A percentile compares a stretch with the other conserved stretches of the same genome.
These are phyloP conservation scores for Paramecium bursaria DNA, from an alignment of 73 alveolate species.

Conservation along the genomic window DNA sequence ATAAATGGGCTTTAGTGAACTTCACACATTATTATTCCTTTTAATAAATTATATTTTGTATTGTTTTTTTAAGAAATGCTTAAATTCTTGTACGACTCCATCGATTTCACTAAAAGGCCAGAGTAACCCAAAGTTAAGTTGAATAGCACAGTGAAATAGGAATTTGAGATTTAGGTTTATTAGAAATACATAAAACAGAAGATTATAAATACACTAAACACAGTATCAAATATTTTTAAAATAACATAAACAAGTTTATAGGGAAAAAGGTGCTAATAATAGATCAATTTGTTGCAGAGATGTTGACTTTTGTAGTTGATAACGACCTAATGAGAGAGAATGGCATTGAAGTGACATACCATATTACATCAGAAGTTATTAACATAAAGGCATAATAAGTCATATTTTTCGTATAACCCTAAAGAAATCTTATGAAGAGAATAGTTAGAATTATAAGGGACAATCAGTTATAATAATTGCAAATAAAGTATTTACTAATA, in stretches of 20 bases:
- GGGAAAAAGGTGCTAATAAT: slow-evolving; percentile 40
- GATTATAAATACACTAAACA: no score
- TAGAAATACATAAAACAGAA: no score
- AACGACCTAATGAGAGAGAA: neutral
- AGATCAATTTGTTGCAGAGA: slow-evolving; percentile 42
- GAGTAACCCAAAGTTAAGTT: no score
- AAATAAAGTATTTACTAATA: slow-evolving; percentile 1
- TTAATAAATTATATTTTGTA: no score
- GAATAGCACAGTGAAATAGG: no score
- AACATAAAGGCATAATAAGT: slow-evolving; percentile 1
- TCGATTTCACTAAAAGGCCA: no score
- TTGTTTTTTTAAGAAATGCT: no score
- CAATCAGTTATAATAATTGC: neutral
- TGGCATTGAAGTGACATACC: slow-evolving; percentile 23
- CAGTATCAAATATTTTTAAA: no score
- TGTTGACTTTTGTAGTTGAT: slow-evolving; percentile 30
- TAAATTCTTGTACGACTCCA: no score
- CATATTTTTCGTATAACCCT: slow-evolving; percentile 23
- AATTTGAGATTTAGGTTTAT: no score
- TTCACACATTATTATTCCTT: no score
- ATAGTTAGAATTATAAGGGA: slow-evolving; percentile 45
- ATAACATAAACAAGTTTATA: slow-evolving; percentile 20
- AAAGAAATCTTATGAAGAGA: slow-evolving; percentile 28
- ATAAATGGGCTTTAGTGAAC: no score
- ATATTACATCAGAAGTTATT: slow-evolving; percentile 16